phyloP scores from a whole-genome alignment of 2,329 filamentous ascomycete species.

The Coniochaeta pulveracea region DNA sequence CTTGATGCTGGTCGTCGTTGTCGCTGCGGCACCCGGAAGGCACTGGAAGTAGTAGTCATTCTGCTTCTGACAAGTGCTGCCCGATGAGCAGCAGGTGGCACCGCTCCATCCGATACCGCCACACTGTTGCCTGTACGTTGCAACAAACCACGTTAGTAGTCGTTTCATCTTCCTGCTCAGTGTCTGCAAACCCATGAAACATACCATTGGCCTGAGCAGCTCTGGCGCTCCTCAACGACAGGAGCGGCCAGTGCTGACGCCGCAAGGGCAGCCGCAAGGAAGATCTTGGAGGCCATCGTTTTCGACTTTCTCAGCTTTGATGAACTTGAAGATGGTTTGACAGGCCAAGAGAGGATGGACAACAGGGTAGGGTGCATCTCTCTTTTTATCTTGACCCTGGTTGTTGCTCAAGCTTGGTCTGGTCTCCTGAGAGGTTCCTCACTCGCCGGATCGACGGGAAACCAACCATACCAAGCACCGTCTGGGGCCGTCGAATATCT shows the following conservation, averaged over 20 bases:
- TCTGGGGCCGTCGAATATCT: no score
- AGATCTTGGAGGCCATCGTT: constrained; percentile 15
- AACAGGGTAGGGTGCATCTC: no score
- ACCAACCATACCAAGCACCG: no score
- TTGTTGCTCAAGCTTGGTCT: no score
- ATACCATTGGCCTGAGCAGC: constrained; percentile 14
- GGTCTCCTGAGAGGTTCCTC: no score
- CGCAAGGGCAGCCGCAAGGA: constrained; percentile 24
- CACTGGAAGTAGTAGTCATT: constrained; percentile 28
- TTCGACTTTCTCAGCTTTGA: no score
- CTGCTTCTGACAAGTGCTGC: constrained; percentile 23
- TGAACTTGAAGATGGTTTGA: no score
- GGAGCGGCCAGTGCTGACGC: constrained; percentile 26
- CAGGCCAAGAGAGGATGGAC: no score
- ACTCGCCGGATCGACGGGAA: no score
- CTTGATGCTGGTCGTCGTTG: background rate
- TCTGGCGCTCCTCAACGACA: constrained; percentile 28
- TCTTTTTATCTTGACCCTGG: no score
- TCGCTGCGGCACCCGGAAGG: constrained; percentile 12
- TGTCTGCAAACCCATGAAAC: no score
- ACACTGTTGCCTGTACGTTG: constrained; percentile 22
- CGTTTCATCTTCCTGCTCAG: no score
- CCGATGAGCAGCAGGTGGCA: constrained; percentile 30
- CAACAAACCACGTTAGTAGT: constrained; percentile 6
- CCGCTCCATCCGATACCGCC: constrained; percentile 32